phyloP scores from a whole-genome alignment of 2,329 filamentous ascomycete species.

The Colletotrichum sp. region DNA sequence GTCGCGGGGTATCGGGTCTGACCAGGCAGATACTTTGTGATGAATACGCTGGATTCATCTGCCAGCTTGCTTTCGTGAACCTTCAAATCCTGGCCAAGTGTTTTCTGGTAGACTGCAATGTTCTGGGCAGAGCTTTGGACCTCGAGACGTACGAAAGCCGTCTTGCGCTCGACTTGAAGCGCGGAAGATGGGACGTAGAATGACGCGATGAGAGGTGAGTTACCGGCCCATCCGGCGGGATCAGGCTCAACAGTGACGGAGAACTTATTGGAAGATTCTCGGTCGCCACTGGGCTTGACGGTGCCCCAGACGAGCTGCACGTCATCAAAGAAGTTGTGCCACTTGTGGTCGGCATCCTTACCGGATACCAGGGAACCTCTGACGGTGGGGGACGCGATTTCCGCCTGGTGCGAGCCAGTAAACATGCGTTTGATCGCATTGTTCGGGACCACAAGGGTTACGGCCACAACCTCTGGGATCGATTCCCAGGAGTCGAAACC shows the following conservation, averaged over 20 bases:
- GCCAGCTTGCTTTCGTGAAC: constrained; percentile 36
- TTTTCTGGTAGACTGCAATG: constrained; percentile 24
- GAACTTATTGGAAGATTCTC: constrained; percentile 33
- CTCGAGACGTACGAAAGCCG: constrained; percentile 34
- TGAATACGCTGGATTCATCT: constrained; percentile 33
- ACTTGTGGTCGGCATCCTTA: constrained; percentile 25
- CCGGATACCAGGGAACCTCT: constrained; percentile 32
- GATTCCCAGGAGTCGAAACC: constrained; percentile 40
- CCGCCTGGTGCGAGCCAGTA: constrained; percentile 12
- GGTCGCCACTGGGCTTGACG: constrained; percentile 27
- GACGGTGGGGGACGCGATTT: constrained; percentile 30
- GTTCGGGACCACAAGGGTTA: constrained; percentile 41
- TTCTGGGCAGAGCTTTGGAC: constrained; percentile 30
- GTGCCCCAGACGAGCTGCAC: constrained; percentile 48
- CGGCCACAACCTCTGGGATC: constrained; percentile 38
- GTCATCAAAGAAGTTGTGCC: constrained; percentile 41
- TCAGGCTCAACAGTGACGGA: constrained; percentile 38
- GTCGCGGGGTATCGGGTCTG: constrained; percentile 30
- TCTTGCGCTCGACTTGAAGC: constrained; percentile 36
- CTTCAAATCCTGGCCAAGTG: constrained; percentile 29
- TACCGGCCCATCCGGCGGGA: constrained; percentile 37
- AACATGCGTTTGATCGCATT: constrained; percentile 30
- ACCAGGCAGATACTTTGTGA: constrained; percentile 42
- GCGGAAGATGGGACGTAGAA: constrained; percentile 43
- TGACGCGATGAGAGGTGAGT: constrained; percentile 42